Evolutionary conservation across 208 protist species (phyloP).

Genomic region (Acanthamoeba lenticulata): DNA sequence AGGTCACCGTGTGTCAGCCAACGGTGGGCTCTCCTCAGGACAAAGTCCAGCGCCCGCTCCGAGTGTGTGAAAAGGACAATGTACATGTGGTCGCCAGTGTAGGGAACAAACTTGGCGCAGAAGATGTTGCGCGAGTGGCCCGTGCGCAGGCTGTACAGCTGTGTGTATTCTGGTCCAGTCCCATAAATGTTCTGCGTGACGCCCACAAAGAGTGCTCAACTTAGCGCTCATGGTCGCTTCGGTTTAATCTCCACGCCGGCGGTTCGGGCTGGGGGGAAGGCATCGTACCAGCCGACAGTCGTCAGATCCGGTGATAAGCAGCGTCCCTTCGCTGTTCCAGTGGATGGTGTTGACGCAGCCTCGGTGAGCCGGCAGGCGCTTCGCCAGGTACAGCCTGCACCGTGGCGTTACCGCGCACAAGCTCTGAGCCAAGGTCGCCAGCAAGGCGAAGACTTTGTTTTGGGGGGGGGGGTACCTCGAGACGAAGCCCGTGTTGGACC

Average conservation of each 20-base stretch:
- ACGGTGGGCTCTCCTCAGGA: no score
- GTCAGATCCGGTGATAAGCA: slow-evolving; percentile 5
- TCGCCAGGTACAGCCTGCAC: slow-evolving; percentile 14
- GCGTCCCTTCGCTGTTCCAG: slow-evolving; percentile 4
- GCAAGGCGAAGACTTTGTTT: not conserved
- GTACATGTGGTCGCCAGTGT: slow-evolving; percentile 27
- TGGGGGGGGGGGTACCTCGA: not conserved
- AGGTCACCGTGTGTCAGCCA: no score
- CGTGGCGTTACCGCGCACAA: no score
- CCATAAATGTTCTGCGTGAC: not conserved
- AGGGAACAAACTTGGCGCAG: slow-evolving; percentile 53
- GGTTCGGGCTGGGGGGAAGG: no score
- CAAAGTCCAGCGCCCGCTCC: no score
- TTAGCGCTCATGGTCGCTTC: not conserved
- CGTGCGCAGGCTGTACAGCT: not conserved
- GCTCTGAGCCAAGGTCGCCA: not conserved
- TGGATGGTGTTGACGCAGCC: slow-evolving; percentile 57
- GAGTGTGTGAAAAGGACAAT: not conserved
- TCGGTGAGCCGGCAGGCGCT: not conserved
- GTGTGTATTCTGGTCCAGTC: not conserved
- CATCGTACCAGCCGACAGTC: slow-evolving; percentile 33
- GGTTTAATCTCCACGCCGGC: not conserved
- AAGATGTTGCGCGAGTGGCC: slow-evolving; percentile 35
- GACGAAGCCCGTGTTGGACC: not conserved
- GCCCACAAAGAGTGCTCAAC: no score